Conservation (phyloP, 495 filamentous ascomycete species). For the Cudoniella acicularis region DNA sequence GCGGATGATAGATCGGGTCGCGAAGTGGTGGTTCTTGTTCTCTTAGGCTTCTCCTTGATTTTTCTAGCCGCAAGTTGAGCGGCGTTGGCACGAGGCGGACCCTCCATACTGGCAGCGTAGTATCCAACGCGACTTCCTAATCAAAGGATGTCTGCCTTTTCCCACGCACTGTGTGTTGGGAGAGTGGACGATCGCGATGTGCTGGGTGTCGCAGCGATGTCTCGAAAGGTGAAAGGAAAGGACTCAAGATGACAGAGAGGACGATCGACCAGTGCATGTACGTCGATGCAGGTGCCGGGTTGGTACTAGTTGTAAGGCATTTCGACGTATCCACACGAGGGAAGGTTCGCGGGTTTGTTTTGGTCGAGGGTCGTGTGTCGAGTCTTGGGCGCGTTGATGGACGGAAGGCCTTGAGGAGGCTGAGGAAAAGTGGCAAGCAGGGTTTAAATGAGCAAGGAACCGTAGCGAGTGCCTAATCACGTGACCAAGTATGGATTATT, state of each 20-base stretch:
- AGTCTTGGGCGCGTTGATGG: slow-evolving; percentile 1
- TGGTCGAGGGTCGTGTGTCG: background rate
- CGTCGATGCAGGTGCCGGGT: background rate
- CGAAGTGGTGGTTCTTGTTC: background rate
- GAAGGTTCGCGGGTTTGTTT: background rate
- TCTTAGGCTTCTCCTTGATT: slow-evolving; percentile 18
- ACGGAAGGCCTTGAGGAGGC: background rate
- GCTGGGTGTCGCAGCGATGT: background rate
- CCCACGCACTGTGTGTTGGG: background rate
- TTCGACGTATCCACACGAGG: background rate
- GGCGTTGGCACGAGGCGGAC: slow-evolving; percentile 21
- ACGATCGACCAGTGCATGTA: background rate
- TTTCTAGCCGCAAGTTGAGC: slow-evolving; percentile 25
- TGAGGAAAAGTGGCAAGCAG: background rate
- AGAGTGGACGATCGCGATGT: background rate
- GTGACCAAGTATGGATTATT: too few relatives aligned
- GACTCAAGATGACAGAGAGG: background rate
- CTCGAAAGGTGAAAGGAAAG: background rate
- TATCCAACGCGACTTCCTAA: background rate
- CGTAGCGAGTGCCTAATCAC: too few relatives aligned
- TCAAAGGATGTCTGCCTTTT: background rate
- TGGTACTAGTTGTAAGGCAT: background rate
- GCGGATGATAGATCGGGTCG: background rate
- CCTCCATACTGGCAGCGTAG: slow-evolving; percentile 11
- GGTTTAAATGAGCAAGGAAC: background rate